Evolutionary conservation across 345 rosid genomes (phyloP), one percentile per base, ranked within the genome.

Genomic region (Schrenkiella parvula): DNA sequence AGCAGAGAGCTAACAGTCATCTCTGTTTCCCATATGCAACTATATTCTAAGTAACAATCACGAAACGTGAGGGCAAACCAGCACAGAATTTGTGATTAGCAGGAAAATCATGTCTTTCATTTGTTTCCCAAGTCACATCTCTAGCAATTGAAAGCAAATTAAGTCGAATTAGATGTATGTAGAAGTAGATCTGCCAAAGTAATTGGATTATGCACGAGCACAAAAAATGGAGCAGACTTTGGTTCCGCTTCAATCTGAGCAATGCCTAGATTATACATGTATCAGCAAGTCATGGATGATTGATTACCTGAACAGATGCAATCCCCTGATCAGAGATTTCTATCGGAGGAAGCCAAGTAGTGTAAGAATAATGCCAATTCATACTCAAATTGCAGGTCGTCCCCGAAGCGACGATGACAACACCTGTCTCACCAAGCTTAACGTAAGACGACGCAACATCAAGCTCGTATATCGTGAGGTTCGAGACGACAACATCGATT

Each of bases 231-330:
- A 51, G 3, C 21, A 34, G 18, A 25, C 62, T 4, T 39, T 7
- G 29, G 5, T 25, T 15, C 2, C 9, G 65, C 58, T 58, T 53
- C 2, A 68, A 55, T 42, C 42, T 10, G 43, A 55, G 19, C 39
- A 71, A 10, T 22, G 6, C 15, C 6, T 8, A 32, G 23, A 55
- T 68, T 32, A 68, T 4, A 17, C 8, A n/a, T 18, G 42, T 17
- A 18, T 1, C 3, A 8, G 21, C 21, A 19, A 54, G 41, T 39
- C 19, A 53, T 44, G 26, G 15, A 47, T 58, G 13, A 11, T 43
- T 15, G 22, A 14, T 71, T 81, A 95, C 99, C 99, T 87, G 79
- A 83, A 95, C 95, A 68, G 87, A 85, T 72, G 99, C 99, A 3
- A 52, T 65, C 14, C 99, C 99, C 37, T 68, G 38, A 77, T 95